Evolutionary conservation across 257 asterid species (phyloP), one percentile per base, ranked within the genome.

Genomic region (Osmanthus fragrans): DNA sequence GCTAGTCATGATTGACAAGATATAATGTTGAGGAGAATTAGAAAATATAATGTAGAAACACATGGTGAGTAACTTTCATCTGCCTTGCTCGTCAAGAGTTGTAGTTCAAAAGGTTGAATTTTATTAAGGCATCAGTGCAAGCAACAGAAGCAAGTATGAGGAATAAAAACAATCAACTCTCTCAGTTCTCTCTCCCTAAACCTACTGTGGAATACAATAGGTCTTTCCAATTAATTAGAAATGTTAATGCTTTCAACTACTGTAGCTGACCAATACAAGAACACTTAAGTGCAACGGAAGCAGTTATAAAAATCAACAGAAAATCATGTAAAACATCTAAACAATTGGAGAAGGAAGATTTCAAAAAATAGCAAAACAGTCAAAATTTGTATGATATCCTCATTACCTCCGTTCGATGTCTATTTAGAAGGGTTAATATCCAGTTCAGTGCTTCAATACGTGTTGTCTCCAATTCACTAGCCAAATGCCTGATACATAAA

Each of bases 391-490:
- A 9, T 56, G n/a, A 30, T 12, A 54, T 73, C 81, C 68, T 9
- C 65, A 73, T 81, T 82, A 93, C 99, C 98, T 91, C 98, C 2
- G 77, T 69, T 65, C 98, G 87, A 78, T 92, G 93, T 79, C 90
- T 86, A 79, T 77, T 87, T 84, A 96, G 80, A 54, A 96, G 92
- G 78, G 85, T 85, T 71, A 89, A 87, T 82, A 96, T 92, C 99
- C 99, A 96, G 79, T 91, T 92, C 86, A 96, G 84, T 77, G 99
- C 94, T 88, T 96, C 99, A 81, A 94, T 94, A 39, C 99, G 97
- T 36, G 99, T 92, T 75, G 99, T 97, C 87, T 93, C 99, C 91
- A 92, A 96, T 79, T 93, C 98, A 85, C 94, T 89, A 79, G 96
- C 87, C 75, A 96, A 87, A 86, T 93, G 96, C 86, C 99, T 96